A percentile compares a stretch with the other conserved stretches of the same genome.
These are phyloP conservation scores for Penicillium sumatraense DNA, from an alignment of 2,329 filamentous ascomycete genomes.

Conservation along the genomic window DNA sequence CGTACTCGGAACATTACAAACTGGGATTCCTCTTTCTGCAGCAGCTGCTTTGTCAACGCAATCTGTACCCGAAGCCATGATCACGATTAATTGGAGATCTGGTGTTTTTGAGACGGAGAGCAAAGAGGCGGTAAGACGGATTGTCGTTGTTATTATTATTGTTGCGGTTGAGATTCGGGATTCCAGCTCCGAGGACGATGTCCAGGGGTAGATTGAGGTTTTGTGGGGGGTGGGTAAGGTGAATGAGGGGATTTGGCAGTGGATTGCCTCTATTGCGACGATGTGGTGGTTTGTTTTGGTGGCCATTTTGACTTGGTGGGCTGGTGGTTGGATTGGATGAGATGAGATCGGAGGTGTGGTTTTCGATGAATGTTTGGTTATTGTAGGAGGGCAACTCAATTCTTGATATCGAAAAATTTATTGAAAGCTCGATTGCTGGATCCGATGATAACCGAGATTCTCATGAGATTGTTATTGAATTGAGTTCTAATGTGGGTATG, in stretches of 20 bases:
- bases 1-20: conserved; percentile 53
- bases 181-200: conserved; percentile 37
- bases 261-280: conserved; percentile 53
- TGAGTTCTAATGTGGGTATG: too few relatives aligned
- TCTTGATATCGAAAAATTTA: too few relatives aligned
- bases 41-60: conserved; percentile 51
- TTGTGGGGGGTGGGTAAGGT: conserved; percentile 50
- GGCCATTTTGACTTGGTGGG: background rate
- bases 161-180: conserved; percentile 50
- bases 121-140: conserved; percentile 30
- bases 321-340: background rate
- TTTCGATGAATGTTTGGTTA: too few relatives aligned
- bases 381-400: too few relatives aligned
- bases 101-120: conserved; percentile 47
- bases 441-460: too few relatives aligned
- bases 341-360: too few relatives aligned
- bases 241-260: conserved; percentile 46
- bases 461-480: too few relatives aligned
- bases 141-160: conserved; percentile 50
- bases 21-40: conserved; percentile 46
- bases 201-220: conserved; percentile 36
- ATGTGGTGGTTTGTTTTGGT: conserved; percentile 36
- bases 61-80: conserved; percentile 54
- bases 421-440: too few relatives aligned
- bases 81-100: conserved; percentile 48